Conservation (phyloP, 2,329 filamentous ascomycete genomes). For the Penicillium sp. region DNA sequence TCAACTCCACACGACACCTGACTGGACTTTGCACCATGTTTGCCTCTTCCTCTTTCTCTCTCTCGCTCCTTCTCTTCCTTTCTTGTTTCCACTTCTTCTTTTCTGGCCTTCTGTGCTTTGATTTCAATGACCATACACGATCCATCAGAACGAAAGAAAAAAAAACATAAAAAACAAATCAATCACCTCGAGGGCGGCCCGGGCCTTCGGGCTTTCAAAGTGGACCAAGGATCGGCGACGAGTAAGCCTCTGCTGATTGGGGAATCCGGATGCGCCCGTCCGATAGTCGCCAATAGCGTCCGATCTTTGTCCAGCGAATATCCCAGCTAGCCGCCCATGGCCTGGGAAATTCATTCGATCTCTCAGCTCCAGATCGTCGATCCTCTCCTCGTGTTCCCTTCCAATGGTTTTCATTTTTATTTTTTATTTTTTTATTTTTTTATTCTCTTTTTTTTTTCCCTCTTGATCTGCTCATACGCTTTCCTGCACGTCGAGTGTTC, state of each 20-base stretch:
- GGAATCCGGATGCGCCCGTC: slow-evolving; percentile 20
- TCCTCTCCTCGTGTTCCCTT: background rate
- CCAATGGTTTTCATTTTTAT: background rate
- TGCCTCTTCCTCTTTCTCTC: background rate
- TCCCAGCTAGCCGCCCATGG: slow-evolving; percentile 27
- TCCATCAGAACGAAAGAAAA: slow-evolving; percentile 2
- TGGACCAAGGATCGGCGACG: slow-evolving; percentile 24
- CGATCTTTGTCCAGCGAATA: slow-evolving; percentile 23
- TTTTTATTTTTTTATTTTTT: no score
- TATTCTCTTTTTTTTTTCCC: background rate
- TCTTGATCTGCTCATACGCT: background rate
- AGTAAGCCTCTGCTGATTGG: slow-evolving; percentile 18
- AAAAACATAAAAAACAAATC: slow-evolving; percentile 8
- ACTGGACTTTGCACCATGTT: background rate
- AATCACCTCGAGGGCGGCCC: slow-evolving; percentile 25
- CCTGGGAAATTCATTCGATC: slow-evolving; percentile 22
- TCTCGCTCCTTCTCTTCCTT: background rate
- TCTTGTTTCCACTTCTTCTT: background rate
- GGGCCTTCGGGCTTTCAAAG: slow-evolving; percentile 25
- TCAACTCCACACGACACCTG: background rate
- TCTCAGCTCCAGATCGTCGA: slow-evolving; percentile 17
- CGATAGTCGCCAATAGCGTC: slow-evolving; percentile 30
- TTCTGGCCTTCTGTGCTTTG: no score
- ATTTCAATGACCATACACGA: background rate
- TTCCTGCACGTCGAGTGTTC: background rate